phyloP scores from a whole-genome alignment of 2,329 filamentous ascomycete genomes.

The Dendryphion nanum region DNA sequence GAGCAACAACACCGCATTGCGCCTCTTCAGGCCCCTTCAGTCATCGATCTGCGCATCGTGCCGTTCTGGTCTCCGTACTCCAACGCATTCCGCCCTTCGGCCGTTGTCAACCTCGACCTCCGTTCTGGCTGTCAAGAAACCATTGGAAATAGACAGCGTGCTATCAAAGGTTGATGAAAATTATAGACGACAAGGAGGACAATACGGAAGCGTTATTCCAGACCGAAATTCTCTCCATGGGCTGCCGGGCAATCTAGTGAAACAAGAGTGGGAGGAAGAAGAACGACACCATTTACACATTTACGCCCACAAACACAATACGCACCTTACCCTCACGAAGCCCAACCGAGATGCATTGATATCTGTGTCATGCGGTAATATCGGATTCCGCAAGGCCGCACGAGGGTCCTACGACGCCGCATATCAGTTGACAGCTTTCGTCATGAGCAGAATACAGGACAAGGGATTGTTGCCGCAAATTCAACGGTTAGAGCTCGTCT shows the following conservation, averaged over 20 bases:
- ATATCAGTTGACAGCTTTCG: constrained; percentile 83
- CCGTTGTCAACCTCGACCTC: constrained; percentile 29
- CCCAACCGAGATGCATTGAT: constrained; percentile 78
- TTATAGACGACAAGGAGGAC: constrained; percentile 11
- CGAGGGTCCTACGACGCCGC: constrained; percentile 85
- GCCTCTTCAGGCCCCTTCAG: constrained; percentile 29
- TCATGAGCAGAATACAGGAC: constrained; percentile 82
- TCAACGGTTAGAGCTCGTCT: constrained; percentile 71
- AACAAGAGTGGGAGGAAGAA: constrained; percentile 30
- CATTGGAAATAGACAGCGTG: constrained; percentile 10
- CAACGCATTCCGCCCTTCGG: constrained; percentile 19
- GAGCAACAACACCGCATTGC: constrained; percentile 23
- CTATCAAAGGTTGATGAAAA: constrained; percentile 15
- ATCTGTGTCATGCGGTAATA: constrained; percentile 77
- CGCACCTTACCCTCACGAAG: constrained; percentile 84
- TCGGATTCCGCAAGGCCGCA: constrained; percentile 84
- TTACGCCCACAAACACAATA: constrained; percentile 88
- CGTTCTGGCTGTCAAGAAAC: constrained; percentile 7
- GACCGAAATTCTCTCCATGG: constrained; percentile 2
- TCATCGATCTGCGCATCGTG: constrained; percentile 40
- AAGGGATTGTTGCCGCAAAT: constrained; percentile 76
- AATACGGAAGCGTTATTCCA: constrained; percentile 21
- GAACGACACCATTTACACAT: constrained; percentile 85
- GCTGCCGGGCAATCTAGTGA: constrained; percentile 15
- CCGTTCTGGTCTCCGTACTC: constrained; percentile 24